Evolutionary conservation across 108 stramenopile genomes (phyloP).

Genomic region (Cyclostephanos invisitatus): DNA sequence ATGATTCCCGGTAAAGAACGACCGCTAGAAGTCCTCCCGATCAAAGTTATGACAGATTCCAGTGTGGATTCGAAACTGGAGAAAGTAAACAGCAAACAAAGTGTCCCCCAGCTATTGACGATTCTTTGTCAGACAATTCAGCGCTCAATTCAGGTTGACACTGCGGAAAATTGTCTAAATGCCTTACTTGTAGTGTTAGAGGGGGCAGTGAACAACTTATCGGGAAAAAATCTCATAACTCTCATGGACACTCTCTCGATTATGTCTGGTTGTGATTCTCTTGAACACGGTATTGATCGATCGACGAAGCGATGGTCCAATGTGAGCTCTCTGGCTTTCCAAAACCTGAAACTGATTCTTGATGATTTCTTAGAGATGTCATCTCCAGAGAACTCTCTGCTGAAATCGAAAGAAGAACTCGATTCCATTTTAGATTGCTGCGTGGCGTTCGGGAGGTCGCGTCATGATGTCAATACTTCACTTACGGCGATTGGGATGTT

Average conservation of each 20-base stretch:
- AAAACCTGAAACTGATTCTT: slow-evolving; percentile 88
- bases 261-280: slow-evolving; percentile 46
- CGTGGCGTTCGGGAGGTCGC: slow-evolving; percentile 80
- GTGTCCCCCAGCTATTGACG: slow-evolving; percentile 43
- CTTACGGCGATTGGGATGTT: slow-evolving; percentile 90
- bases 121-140: slow-evolving; percentile 72
- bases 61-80: not conserved
- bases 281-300: slow-evolving; percentile 37
- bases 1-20: slow-evolving; percentile 14
- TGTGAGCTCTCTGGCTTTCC: slow-evolving; percentile 77
- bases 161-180: slow-evolving; percentile 66
- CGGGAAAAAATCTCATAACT: slow-evolving; percentile 53
- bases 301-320: slow-evolving; percentile 65
- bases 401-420: slow-evolving; percentile 47
- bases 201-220: slow-evolving; percentile 67
- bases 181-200: slow-evolving; percentile 72
- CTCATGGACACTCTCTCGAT: slow-evolving; percentile 62
- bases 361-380: slow-evolving; percentile 82
- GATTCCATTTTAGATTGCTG: slow-evolving; percentile 79
- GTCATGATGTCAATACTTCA: slow-evolving; percentile 89
- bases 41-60: not conserved
- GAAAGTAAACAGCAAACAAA: slow-evolving; percentile 3
- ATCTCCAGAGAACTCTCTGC: slow-evolving; percentile 22
- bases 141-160: slow-evolving; percentile 46
- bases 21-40: slow-evolving; percentile 30